phyloP scores from a whole-genome alignment of 2,329 filamentous ascomycete species.

The Talaromyces sp. region DNA sequence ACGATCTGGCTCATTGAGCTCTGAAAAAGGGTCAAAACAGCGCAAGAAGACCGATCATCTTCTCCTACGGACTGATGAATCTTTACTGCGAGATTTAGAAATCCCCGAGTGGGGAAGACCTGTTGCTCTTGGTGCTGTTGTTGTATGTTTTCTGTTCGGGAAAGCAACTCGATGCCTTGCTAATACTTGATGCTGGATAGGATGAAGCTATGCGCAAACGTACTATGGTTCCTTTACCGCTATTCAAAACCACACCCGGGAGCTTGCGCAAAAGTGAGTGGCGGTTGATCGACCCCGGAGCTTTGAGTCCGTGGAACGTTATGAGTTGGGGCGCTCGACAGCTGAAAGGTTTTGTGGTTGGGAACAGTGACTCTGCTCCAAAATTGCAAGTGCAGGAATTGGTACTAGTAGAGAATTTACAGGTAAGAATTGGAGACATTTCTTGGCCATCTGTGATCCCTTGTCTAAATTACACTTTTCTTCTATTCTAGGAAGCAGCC shows the following conservation, averaged over 20 bases:
- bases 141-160: conserved; percentile 56
- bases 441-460: not conserved
- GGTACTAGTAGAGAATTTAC: conserved; percentile 59
- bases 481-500: conserved; percentile 54
- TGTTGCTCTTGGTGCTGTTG: conserved; percentile 74
- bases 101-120: conserved; percentile 79
- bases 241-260: conserved; percentile 67
- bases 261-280: conserved; percentile 74
- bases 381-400: conserved; percentile 46
- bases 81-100: conserved; percentile 71
- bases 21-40: not conserved
- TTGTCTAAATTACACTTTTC: not conserved
- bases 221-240: conserved; percentile 69
- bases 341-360: conserved; percentile 61
- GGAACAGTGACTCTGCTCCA: conserved; percentile 39
- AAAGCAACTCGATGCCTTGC: too few relatives aligned
- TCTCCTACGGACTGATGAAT: conserved; percentile 58
- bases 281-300: conserved; percentile 48
- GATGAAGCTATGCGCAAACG: conserved; percentile 71
- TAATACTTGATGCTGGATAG: conserved; percentile 26
- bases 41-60: conserved; percentile 50
- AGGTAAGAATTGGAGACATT: conserved; percentile 46
- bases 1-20: conserved; percentile 12
- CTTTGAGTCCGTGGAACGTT: conserved; percentile 67
- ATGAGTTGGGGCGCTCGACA: conserved; percentile 75